Evolutionary conservation across 176 grass and related monocot genomes (phyloP), one percentile per base, ranked within the genome.

Genomic region (Eremochloa ophiuroides): DNA sequence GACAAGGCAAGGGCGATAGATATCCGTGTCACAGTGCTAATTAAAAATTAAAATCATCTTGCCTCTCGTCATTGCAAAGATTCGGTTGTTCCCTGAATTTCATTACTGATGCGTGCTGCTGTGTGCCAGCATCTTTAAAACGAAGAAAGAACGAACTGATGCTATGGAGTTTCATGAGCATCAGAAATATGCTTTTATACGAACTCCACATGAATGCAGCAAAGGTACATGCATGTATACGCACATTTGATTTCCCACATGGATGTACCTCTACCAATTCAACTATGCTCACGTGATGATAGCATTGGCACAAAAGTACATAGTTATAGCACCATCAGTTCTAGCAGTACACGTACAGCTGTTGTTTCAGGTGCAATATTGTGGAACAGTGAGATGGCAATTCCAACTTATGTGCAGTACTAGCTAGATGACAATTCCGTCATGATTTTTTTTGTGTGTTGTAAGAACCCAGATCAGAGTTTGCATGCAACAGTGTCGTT

Each of bases 201-300:
- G 56, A 72, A 70, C 16, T 11, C 18, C 20, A 10, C 55, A 64
- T 58, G 62, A 67, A 71, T 47, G 41, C 41, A 71, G 9, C 69
- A 46, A 47, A 16, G 71, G 53, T 58, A 25, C 53, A 58, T 11
- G n/a, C 22, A 11, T 53, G 56, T 6, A 14, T 33, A 60, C 27
- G 33, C 7, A 10, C 12, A 71, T 25, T 74, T 34, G 71, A 33
- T 73, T 33, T 74, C 35, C 71, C 71, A 74, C 51, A 59, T 38
- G 73, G 33, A 31, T 41, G 44, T 75, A 83, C 71, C 31, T 66
- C 25, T 20, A 26, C 15, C 16, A 8, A 74, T 67, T 66, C 60
- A 86, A 56, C 61, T 43, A 40, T 74, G 35, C 34, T 33, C 44
- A 74, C 23, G 69, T 59, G 46, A 67, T 43, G 72, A 51, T 34